Percentiles rank a stretch among this genome's conserved stretches.
These are phyloP conservation scores for Aspergillus aculeatinus DNA, from an alignment of 2,329 filamentous ascomycete species.

Conservation along the genomic window DNA sequence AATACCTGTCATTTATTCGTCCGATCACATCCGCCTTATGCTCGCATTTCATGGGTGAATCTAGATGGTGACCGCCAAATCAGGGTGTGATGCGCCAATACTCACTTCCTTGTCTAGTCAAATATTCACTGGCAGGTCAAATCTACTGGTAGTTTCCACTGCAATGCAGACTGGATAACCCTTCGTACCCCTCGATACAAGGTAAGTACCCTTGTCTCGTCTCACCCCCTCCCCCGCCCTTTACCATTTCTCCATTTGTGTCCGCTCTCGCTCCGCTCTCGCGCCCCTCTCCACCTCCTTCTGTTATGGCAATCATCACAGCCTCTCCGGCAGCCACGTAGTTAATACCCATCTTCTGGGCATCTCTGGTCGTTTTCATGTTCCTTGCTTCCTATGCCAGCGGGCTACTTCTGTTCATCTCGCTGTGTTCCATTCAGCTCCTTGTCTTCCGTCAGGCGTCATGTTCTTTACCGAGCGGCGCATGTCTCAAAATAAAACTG, in stretches of 20 bases:
- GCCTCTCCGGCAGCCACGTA: neutral
- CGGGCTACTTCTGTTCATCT: neutral
- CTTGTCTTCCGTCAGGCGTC: neutral
- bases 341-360: neutral
- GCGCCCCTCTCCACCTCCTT: neutral
- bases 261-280: neutral
- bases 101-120: slow-evolving; percentile 3
- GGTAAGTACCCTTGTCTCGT: slow-evolving; percentile 10
- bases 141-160: slow-evolving; percentile 12
- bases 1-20: neutral
- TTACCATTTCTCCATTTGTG: neutral
- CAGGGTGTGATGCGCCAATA: slow-evolving; percentile 15
- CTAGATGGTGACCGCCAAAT: slow-evolving; percentile 18
- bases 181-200: slow-evolving; percentile 6
- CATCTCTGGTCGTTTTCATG: neutral
- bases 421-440: neutral
- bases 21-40: neutral
- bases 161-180: slow-evolving; percentile 22
- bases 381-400: neutral
- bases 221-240: neutral
- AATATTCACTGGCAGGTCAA: slow-evolving; percentile 5
- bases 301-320: neutral
- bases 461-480: neutral
- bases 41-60: slow-evolving; percentile 5
- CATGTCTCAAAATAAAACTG: neutral